Conservation (phyloP, 1,284 basidiomycete genomes). For the Leccinum discolor region DNA sequence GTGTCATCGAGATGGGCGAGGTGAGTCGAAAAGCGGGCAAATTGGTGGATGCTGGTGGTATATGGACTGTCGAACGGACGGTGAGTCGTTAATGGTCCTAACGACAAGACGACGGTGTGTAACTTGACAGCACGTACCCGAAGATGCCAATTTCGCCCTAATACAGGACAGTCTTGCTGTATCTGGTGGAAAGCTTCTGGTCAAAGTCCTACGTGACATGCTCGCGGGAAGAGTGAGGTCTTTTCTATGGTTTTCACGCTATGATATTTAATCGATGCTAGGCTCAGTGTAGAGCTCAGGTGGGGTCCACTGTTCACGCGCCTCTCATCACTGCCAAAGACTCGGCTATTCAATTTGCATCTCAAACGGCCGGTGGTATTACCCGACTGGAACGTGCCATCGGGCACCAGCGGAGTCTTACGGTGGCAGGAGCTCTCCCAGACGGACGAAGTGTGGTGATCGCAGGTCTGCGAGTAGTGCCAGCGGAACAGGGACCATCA, state of each 20-base stretch:
- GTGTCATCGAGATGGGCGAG: slow-evolving; percentile 52
- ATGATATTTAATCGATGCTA: slow-evolving; percentile 23
- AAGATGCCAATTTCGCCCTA: slow-evolving; percentile 48
- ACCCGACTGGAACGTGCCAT: slow-evolving; percentile 67
- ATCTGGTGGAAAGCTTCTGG: slow-evolving; percentile 65
- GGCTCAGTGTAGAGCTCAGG: slow-evolving; percentile 49
- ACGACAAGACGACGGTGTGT: slow-evolving; percentile 43
- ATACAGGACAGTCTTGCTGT: slow-evolving; percentile 65
- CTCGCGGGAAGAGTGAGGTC: slow-evolving; percentile 38
- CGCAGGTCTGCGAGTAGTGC: slow-evolving; percentile 8
- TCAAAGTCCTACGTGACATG: slow-evolving; percentile 70
- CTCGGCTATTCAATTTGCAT: slow-evolving; percentile 57
- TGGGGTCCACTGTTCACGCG: slow-evolving; percentile 40
- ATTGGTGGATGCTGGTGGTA: slow-evolving; percentile 46
- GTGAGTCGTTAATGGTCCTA: slow-evolving; percentile 11
- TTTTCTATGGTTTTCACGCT: slow-evolving; percentile 25
- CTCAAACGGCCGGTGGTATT: slow-evolving; percentile 58
- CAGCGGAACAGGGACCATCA: slow-evolving; percentile 4
- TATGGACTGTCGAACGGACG: slow-evolving; percentile 50
- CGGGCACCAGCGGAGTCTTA: slow-evolving; percentile 31
- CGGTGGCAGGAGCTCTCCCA: slow-evolving; percentile 47
- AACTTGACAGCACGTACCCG: slow-evolving; percentile 17
- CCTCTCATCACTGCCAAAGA: slow-evolving; percentile 33
- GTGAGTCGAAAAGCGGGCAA: slow-evolving; percentile 39
- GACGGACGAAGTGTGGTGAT: slow-evolving; percentile 36